Conservation (phyloP, 2,329 filamentous ascomycete species). For the Alternaria gansuensis region DNA sequence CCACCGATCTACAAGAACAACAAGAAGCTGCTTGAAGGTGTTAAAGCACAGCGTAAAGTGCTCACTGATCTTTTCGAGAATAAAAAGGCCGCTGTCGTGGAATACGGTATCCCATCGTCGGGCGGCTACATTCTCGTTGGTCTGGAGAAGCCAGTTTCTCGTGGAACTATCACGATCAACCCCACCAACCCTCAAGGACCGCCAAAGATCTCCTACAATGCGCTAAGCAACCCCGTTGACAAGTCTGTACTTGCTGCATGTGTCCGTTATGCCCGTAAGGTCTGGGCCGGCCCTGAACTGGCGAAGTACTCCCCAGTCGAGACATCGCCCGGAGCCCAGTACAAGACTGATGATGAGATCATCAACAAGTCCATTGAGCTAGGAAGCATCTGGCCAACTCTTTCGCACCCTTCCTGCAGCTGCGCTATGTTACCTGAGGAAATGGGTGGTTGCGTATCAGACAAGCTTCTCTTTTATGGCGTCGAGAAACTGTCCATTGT, state of each 20-base stretch:
- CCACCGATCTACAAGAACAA: slow-evolving; percentile 38
- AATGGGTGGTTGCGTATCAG: slow-evolving; percentile 42
- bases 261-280: slow-evolving; percentile 47
- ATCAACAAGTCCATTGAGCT: slow-evolving; percentile 31
- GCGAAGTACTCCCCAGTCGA: slow-evolving; percentile 34
- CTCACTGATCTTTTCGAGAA: slow-evolving; percentile 35
- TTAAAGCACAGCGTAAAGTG: slow-evolving; percentile 41
- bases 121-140: slow-evolving; percentile 37
- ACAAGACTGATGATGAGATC: slow-evolving; percentile 40
- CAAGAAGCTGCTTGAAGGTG: slow-evolving; percentile 37
- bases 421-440: slow-evolving; percentile 49
- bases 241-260: slow-evolving; percentile 47
- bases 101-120: slow-evolving; percentile 48
- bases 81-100: slow-evolving; percentile 38
- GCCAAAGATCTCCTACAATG: slow-evolving; percentile 39
- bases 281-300: slow-evolving; percentile 43
- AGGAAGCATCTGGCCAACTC: slow-evolving; percentile 32
- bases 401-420: slow-evolving; percentile 40
- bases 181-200: slow-evolving; percentile 40
- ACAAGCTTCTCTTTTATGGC: slow-evolving; percentile 44
- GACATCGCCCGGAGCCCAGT: slow-evolving; percentile 39
- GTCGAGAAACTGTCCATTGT: slow-evolving; percentile 40
- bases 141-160: slow-evolving; percentile 53
- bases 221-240: slow-evolving; percentile 45
- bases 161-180: slow-evolving; percentile 48